Conservation (phyloP, 2,329 filamentous ascomycete species). For the Cercospora sojina region DNA sequence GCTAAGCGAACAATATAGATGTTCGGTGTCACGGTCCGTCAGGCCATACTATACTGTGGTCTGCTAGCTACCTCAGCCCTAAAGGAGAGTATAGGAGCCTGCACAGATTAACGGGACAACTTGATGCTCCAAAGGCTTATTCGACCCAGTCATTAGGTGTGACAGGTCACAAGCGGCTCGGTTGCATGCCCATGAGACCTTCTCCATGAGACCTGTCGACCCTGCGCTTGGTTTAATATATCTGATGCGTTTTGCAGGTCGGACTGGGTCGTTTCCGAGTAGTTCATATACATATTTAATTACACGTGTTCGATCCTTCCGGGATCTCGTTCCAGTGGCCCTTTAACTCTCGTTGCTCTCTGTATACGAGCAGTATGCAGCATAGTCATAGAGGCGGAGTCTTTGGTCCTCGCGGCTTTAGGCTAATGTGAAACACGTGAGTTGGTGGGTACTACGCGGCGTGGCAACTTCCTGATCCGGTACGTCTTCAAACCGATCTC, state of each 20-base stretch:
- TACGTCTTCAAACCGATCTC: not conserved
- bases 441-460: not conserved
- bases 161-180: not conserved
- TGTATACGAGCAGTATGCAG: not conserved
- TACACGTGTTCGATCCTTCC: not conserved
- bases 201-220: not conserved
- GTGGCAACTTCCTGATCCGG: not conserved
- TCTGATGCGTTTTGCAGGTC: not conserved
- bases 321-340: not conserved
- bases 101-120: not conserved
- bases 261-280: not conserved
- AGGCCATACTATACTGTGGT: not conserved
- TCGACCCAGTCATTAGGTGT: not conserved
- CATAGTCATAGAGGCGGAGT: not conserved
- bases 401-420: not conserved
- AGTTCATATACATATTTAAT: not conserved
- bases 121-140: not conserved
- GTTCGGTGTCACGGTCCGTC: not conserved
- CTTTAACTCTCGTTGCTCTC: not conserved
- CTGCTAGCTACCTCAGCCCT: not conserved
- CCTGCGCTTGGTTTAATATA: not conserved
- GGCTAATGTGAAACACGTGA: not conserved
- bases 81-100: not conserved
- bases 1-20: not conserved
- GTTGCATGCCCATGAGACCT: not conserved